A percentile compares a stretch with the other conserved stretches of the same genome.
Evolutionary conservation across 2,329 filamentous ascomycete genomes (phyloP).

Genomic region (Purpureocillium lavendulum): DNA sequence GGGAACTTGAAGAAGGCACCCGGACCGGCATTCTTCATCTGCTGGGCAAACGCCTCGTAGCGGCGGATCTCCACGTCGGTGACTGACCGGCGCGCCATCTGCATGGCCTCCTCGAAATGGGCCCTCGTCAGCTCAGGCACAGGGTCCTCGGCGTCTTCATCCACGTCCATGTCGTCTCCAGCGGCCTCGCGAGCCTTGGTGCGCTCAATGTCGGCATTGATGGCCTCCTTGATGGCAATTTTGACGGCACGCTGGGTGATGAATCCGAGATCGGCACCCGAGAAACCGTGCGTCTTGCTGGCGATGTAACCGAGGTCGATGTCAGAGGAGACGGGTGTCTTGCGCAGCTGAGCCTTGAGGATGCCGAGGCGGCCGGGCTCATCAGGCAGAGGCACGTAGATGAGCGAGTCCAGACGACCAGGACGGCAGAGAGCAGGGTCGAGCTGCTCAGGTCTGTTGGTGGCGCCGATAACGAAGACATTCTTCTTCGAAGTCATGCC

Average conservation of each 20-base stretch:
- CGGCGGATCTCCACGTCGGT: slow-evolving; percentile 95
- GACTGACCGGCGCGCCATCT: slow-evolving; percentile 85
- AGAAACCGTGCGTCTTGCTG: slow-evolving; percentile 96
- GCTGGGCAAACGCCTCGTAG: slow-evolving; percentile 97
- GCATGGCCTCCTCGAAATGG: slow-evolving; percentile 99
- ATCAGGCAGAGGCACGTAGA: slow-evolving; percentile 95
- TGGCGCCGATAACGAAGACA: slow-evolving; percentile 98
- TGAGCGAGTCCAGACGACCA: slow-evolving; percentile 94
- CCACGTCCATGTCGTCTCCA: slow-evolving; percentile 64
- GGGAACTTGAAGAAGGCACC: slow-evolving; percentile 99
- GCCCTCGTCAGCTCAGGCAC: slow-evolving; percentile 92
- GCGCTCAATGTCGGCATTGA: slow-evolving; percentile 79
- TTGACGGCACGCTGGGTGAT: slow-evolving; percentile 98
- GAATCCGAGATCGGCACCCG: slow-evolving; percentile 98
- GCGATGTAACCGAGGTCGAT: slow-evolving; percentile 89
- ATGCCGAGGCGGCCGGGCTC: slow-evolving; percentile 84
- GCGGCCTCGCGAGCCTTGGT: slow-evolving; percentile 81
- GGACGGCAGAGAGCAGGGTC: slow-evolving; percentile 97
- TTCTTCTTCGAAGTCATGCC: slow-evolving; percentile 99
- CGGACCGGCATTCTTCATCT: slow-evolving; percentile 96
- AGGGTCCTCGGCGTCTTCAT: slow-evolving; percentile 77
- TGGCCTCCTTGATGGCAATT: slow-evolving; percentile 97
- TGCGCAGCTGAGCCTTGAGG: slow-evolving; percentile 91
- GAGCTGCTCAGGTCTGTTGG: slow-evolving; percentile 97
- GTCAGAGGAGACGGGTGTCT: slow-evolving; percentile 85